phyloP scores from a whole-genome alignment of 495 filamentous ascomycete species.

The Penicillium bialowiezense region DNA sequence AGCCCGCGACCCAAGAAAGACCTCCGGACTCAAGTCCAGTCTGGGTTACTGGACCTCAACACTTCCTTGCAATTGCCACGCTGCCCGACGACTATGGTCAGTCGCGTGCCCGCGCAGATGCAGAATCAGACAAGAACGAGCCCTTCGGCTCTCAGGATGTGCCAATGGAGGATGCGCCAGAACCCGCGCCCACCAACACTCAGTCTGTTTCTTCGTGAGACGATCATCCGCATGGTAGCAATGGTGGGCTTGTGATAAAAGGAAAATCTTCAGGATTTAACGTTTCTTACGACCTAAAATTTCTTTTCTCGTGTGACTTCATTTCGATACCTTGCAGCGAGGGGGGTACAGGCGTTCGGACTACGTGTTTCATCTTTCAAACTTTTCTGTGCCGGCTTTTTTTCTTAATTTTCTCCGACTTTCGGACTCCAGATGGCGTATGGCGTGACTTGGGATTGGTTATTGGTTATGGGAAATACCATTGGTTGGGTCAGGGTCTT shows the following conservation, averaged over 20 bases:
- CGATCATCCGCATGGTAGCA: slow-evolving; percentile 8
- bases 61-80: slow-evolving; percentile 1
- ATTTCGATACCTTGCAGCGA: slow-evolving; percentile 12
- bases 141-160: slow-evolving; percentile 22
- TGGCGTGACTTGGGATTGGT: slow-evolving; percentile 26
- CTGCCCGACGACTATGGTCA: neutral
- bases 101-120: slow-evolving; percentile 12
- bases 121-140: slow-evolving; percentile 19
- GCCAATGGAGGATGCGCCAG: slow-evolving; percentile 33
- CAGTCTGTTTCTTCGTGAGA: slow-evolving; percentile 29
- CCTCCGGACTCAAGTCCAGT: slow-evolving; percentile 17
- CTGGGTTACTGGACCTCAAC: neutral
- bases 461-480: slow-evolving; percentile 35
- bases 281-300: slow-evolving; percentile 30
- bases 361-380: slow-evolving; percentile 7
- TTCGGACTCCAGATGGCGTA: slow-evolving; percentile 30
- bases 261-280: slow-evolving; percentile 15
- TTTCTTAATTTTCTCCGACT: slow-evolving; percentile 13
- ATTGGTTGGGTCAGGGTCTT: slow-evolving; percentile 22
- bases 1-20: slow-evolving; percentile 18
- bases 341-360: slow-evolving; percentile 20
- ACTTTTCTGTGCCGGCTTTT: slow-evolving; percentile 16
- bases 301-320: slow-evolving; percentile 24
- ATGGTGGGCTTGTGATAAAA: slow-evolving; percentile 15
- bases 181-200: slow-evolving; percentile 21